phyloP scores from a whole-genome alignment of 106 monocot genomes.

The Acorus calamus region DNA sequence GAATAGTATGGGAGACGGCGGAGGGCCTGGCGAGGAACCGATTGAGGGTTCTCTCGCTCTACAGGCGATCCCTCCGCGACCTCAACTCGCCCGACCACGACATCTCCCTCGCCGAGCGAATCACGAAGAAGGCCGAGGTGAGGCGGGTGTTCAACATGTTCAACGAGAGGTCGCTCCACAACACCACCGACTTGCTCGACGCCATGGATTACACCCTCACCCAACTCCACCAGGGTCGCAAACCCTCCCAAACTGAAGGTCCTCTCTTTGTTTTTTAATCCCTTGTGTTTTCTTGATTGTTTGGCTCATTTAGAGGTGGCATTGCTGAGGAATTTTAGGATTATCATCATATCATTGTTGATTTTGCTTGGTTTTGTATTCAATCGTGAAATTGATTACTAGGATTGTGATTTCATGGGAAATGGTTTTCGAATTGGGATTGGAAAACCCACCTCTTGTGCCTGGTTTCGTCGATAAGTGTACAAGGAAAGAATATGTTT shows the following conservation, averaged over 20 bases:
- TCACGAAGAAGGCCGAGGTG: conserved; percentile 70
- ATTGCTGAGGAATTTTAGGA: too few relatives aligned
- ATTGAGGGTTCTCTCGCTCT: conserved; percentile 46
- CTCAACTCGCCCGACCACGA: conserved; percentile 70
- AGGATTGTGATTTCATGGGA: too few relatives aligned
- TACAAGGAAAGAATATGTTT: too few relatives aligned
- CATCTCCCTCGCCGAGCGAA: conserved; percentile 43
- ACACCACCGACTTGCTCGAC: conserved; percentile 78
- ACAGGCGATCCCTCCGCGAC: conserved; percentile 58
- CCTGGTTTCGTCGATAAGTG: too few relatives aligned
- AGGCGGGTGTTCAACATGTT: conserved; percentile 65
- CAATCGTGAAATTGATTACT: too few relatives aligned
- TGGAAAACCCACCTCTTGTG: too few relatives aligned
- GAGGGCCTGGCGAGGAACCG: conserved; percentile 66
- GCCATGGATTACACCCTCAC: conserved; percentile 61
- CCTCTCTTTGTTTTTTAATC: too few relatives aligned
- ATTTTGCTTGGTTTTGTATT: too few relatives aligned
- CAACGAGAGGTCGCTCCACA: conserved; percentile 84
- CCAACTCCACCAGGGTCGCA: conserved; percentile 39
- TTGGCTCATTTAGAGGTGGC: too few relatives aligned
- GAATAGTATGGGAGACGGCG: conserved; percentile 59
- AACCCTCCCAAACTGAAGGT: conserved; percentile 19
- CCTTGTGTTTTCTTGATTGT: too few relatives aligned
- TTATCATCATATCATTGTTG: too few relatives aligned
- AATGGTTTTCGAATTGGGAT: too few relatives aligned